Evolutionary conservation across 257 asterid species (phyloP), one percentile per base, ranked within the genome.

Genomic region (Nicotiana tomentosiformis): DNA sequence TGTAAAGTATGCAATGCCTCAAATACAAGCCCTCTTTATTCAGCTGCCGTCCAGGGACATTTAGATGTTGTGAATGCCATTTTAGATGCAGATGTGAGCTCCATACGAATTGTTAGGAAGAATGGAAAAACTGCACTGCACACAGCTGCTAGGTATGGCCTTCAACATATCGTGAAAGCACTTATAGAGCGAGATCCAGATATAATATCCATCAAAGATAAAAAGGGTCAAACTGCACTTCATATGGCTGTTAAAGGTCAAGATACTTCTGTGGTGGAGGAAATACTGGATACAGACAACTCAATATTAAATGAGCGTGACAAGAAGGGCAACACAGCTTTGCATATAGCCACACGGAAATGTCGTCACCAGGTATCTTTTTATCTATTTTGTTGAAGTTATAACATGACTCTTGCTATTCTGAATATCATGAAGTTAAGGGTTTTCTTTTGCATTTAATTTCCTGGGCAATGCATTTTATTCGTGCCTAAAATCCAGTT

Each of bases 191-290:
- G 92, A 84, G 98, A 94, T 89, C 93, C 97, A 0, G 94, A 90
- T 39, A 92, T 94, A 70, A 88, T 96, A 46, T 46, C 97, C 33
- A 87, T 91, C 72, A 96, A 93, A 86, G 99, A 96, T 83, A 94
- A 92, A 91, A 96, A 96, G 88, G 98, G 98, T 64, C 99, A 96
- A 89, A 96, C 99, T 5, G 98, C 99, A 23, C 89, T 96, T 83
- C 99, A 96, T 84, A 96, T 96, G 99, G 99, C 99, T 81, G 99
- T 92, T 35, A 96, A 96, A 84, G 99, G 99, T 86, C 97, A 96
- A 82, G 91, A 92, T 81, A 74, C 91, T 65, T 70, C 83, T 10
- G 98, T 94, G 32, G 92, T 96, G 10, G 98, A 94, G 80, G 97
- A 94, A 78, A 82, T 96, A 76, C 82, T 96, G 82, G 97, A 93